Evolutionary conservation across 2,329 filamentous ascomycete genomes (phyloP).

Genomic region (Fusarium compactum): DNA sequence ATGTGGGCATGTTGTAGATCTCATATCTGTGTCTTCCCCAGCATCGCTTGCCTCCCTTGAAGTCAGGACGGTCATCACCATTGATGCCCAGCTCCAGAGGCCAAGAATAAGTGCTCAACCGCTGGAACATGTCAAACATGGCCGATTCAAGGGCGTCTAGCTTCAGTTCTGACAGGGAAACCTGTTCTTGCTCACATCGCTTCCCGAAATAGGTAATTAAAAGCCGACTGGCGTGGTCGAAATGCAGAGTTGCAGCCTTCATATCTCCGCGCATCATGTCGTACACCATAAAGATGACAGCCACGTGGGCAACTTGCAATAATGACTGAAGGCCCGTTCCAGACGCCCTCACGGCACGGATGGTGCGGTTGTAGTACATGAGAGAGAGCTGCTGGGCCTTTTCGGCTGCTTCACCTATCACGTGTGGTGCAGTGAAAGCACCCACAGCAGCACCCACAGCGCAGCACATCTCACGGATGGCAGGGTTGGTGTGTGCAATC

Average conservation of each 20-base stretch:
- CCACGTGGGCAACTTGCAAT: conserved; percentile 30
- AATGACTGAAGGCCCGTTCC: neutral
- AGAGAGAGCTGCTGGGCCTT: conserved; percentile 25
- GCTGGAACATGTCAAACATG: conserved; percentile 39
- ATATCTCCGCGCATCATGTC: conserved; percentile 40
- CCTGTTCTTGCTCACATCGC: conserved; percentile 25
- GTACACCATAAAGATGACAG: conserved; percentile 41
- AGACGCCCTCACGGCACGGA: conserved; percentile 19
- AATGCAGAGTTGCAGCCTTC: conserved; percentile 32
- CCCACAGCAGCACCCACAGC: conserved; percentile 35
- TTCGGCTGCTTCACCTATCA: conserved; percentile 21
- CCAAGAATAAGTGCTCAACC: conserved; percentile 41
- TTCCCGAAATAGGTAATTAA: conserved; percentile 36
- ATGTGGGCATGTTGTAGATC: conserved; percentile 30
- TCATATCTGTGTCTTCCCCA: conserved; percentile 20
- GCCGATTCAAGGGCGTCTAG: conserved; percentile 34
- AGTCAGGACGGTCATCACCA: neutral
- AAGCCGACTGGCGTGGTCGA: conserved; percentile 36
- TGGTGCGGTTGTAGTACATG: conserved; percentile 38
- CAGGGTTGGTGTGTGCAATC: conserved; percentile 31
- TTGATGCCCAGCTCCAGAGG: conserved; percentile 26
- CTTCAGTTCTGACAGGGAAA: conserved; percentile 17
- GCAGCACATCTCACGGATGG: conserved; percentile 39
- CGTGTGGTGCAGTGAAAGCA: conserved; percentile 25
- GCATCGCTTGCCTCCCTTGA: conserved; percentile 3